phyloP scores from a whole-genome alignment of 1,139 yeast genomes.

The Hansenula anomala region DNA sequence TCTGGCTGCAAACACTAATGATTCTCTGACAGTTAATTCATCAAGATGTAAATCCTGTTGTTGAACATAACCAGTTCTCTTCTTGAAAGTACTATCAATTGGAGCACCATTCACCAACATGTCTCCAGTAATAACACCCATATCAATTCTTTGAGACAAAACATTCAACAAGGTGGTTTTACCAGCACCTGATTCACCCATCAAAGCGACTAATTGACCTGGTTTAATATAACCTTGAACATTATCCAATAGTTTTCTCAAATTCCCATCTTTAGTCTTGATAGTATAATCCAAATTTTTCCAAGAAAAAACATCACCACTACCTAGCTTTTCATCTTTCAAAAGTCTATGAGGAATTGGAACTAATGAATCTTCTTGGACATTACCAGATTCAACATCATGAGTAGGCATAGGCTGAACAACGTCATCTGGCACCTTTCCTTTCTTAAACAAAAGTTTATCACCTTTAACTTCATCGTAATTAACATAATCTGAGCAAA shows the following conservation, averaged over 20 bases:
- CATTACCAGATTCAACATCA: conserved; percentile 5
- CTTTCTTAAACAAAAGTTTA: conserved; percentile 46
- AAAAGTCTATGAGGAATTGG: too few species aligned
- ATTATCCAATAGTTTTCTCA: conserved; percentile 48
- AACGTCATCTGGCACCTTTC: conserved; percentile 4
- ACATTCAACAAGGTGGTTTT: conserved; percentile 64
- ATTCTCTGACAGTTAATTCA: conserved; percentile 64
- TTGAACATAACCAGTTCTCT: conserved; percentile 69
- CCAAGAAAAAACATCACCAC: conserved; percentile 43
- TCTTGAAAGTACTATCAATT: conserved; percentile 59
- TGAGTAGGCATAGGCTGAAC: conserved; percentile 8
- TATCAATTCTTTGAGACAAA: conserved; percentile 60
- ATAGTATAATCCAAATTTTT: conserved; percentile 46
- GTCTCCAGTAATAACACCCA: conserved; percentile 63
- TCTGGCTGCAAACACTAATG: conserved; percentile 56
- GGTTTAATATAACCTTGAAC: conserved; percentile 74
- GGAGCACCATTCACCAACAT: conserved; percentile 60
- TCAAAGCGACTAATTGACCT: conserved; percentile 56
- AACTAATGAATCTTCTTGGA: conserved; percentile 8
- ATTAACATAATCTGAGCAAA: conserved; percentile 51
- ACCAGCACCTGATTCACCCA: conserved; percentile 81
- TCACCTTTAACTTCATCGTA: conserved; percentile 75
- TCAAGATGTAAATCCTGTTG: conserved; percentile 66
- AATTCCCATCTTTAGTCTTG: conserved; percentile 41
- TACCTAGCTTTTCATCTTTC: neutral